Conservation (phyloP, 2,329 filamentous ascomycete species). For the Hypomyces rosellus region DNA sequence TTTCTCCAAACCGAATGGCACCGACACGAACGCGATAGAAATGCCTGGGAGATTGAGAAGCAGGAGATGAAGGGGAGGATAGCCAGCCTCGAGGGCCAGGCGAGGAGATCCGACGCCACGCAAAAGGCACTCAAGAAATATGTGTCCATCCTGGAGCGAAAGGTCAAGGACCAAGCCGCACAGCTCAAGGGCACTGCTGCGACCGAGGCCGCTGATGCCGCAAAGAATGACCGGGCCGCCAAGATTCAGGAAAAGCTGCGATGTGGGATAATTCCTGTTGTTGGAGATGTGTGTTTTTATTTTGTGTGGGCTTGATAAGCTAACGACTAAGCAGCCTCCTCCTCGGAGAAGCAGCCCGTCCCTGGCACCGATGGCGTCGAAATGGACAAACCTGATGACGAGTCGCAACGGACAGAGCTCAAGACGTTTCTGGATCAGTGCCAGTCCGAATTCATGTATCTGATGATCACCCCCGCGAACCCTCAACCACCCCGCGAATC, state of each 20-base stretch:
- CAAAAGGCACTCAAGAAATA: slow-evolving; percentile 89
- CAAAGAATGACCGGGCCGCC: slow-evolving; percentile 46
- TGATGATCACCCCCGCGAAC: slow-evolving; percentile 62
- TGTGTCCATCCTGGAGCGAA: slow-evolving; percentile 80
- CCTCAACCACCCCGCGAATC: slow-evolving; percentile 59
- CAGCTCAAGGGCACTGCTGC: slow-evolving; percentile 51
- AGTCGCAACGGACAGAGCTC: slow-evolving; percentile 45
- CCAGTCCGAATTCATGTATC: slow-evolving; percentile 59
- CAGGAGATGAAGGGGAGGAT: slow-evolving; percentile 99
- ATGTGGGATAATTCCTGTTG: slow-evolving; percentile 32
- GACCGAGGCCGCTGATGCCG: slow-evolving; percentile 34
- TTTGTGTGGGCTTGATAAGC: neutral
- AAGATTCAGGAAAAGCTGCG: slow-evolving; percentile 52
- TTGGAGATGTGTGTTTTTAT: neutral
- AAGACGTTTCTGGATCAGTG: slow-evolving; percentile 59
- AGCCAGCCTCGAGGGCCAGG: slow-evolving; percentile 85
- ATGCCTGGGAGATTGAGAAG: slow-evolving; percentile 97
- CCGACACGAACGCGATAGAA: slow-evolving; percentile 92
- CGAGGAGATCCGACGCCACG: slow-evolving; percentile 76
- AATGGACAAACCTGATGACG: slow-evolving; percentile 44
- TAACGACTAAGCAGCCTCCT: slow-evolving; percentile 12
- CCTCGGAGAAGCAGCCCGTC: slow-evolving; percentile 35
- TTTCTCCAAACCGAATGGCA: slow-evolving; percentile 99
- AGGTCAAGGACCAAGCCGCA: slow-evolving; percentile 73
- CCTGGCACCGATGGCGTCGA: slow-evolving; percentile 42